phyloP scores from a whole-genome alignment of 1,284 basidiomycete genomes.

The Marasmius tenuissimus region DNA sequence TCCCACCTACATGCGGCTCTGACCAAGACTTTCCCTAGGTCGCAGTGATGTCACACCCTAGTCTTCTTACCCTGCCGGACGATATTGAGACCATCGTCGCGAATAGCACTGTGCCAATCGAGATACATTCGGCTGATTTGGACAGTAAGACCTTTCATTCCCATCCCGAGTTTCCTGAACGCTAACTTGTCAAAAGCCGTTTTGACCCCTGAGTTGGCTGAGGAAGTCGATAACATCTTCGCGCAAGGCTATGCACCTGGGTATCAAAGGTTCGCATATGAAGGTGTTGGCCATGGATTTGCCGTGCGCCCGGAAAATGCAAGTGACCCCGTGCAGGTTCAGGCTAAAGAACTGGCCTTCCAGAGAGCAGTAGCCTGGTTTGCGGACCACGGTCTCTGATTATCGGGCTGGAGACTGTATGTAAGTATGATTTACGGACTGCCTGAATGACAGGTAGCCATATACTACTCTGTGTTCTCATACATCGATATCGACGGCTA shows the following conservation, averaged over 20 bases:
- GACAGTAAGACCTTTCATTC: conserved; percentile 5
- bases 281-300: conserved; percentile 51
- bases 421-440: no score
- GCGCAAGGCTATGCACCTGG: conserved; percentile 21
- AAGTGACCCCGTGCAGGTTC: conserved; percentile 19
- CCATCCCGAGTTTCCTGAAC: neutral
- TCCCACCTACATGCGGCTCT: neutral
- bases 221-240: conserved; percentile 15
- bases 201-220: conserved; percentile 16
- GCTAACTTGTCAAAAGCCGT: conserved; percentile 1
- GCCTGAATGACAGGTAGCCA: no score
- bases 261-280: conserved; percentile 40
- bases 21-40: conserved; percentile 30
- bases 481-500: no score
- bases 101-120: conserved; percentile 16
- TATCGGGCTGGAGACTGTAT: no score
- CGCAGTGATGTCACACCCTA: conserved; percentile 38
- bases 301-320: conserved; percentile 35
- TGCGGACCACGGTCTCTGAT: no score
- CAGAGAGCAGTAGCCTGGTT: conserved; percentile 16
- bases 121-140: conserved; percentile 19
- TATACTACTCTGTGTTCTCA: no score
- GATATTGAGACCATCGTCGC: conserved; percentile 30
- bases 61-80: conserved; percentile 35
- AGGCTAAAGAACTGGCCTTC: conserved; percentile 20